Percentiles rank a stretch among this genome's conserved stretches.
phyloP scores from a whole-genome alignment of 768 basidiomycete genomes.

The Kwoniella sp. region DNA sequence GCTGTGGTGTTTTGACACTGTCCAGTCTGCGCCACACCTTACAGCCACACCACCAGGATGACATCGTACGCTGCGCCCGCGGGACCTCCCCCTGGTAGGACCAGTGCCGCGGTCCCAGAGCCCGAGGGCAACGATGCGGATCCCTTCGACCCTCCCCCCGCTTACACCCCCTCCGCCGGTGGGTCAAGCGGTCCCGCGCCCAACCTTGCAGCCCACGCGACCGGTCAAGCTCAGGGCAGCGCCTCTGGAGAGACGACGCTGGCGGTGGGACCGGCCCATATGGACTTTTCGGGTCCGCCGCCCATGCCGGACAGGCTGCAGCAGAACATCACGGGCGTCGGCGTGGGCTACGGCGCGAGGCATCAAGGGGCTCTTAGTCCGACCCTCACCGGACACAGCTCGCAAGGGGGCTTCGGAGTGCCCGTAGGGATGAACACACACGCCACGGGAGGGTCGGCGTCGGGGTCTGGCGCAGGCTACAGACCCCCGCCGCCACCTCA shows the following conservation, averaged over 20 bases:
- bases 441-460: not conserved
- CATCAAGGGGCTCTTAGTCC: constrained; percentile 7
- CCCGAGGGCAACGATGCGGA: constrained; percentile 11
- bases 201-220: not conserved
- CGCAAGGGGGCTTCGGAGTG: not conserved
- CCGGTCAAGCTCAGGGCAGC: not conserved
- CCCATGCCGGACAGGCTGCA: constrained; percentile 30
- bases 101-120: too few species aligned
- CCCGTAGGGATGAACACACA: not conserved
- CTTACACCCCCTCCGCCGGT: constrained; percentile 27
- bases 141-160: constrained; percentile 37
- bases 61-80: constrained; percentile 4
- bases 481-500: constrained; percentile 15
- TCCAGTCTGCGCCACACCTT: too few species aligned
- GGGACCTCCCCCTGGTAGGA: constrained; percentile 11
- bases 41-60: not conserved
- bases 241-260: constrained; percentile 17
- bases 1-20: too few species aligned
- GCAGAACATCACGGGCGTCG: constrained; percentile 38
- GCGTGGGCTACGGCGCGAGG: constrained; percentile 30
- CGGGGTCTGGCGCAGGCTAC: not conserved
- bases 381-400: too few species aligned
- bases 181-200: not conserved
- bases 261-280: constrained; percentile 25
- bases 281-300: constrained; percentile 44